Evolutionary conservation across 163 green algal species (phyloP), one percentile per base, ranked within the genome.

Genomic region (Prototheca stagnorum): DNA sequence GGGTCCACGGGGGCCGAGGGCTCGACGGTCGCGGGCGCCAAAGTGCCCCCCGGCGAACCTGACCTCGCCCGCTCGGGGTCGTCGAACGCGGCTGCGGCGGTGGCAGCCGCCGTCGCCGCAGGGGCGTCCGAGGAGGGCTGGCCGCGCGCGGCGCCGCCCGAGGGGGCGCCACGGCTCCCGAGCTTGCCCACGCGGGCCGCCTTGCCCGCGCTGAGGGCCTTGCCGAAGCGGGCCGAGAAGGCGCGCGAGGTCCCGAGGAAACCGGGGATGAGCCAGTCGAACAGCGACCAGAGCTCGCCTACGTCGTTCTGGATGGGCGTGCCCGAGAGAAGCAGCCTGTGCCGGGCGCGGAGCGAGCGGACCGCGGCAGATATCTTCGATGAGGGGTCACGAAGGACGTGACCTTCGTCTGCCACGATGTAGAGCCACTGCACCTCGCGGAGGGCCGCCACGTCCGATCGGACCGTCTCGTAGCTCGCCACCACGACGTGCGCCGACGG

Each of bases 241-340:
- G 65, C 49, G 2, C 50, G 54, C 57, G 91, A 61, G 21, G 53
- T 66, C 25, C 91, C 91, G 15, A 99, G 70, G 64, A 96, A 95
- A 36, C 88, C 91, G 0, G 90, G 90, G 83, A 99, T 96, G 19
- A 96, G 62, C 61, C 94, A 99, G 70, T 97, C 88, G 59, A 99
- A 99, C 11, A 98, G 64, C 12, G 66, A 70, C 91, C 91, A 99
- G 24, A 99, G 74, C 76, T 99, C 91, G 24, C 84, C 45, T 26
- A 93, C 80, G 46, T 78, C 77, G 77, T 99, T 99, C 67, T 98
- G 87, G 42, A 99, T 84, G 33, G 91, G 91, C 2, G 91, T 99
- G 39, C 91, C 91, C 22, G 59, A 84, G 39, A 99, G 75, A 5
- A 98, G 56, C 49, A 99, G 62, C 35, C 86, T 64, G 67, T 95